phyloP scores from a whole-genome alignment of 805 yeast species.

The Suhomyces sp. region DNA sequence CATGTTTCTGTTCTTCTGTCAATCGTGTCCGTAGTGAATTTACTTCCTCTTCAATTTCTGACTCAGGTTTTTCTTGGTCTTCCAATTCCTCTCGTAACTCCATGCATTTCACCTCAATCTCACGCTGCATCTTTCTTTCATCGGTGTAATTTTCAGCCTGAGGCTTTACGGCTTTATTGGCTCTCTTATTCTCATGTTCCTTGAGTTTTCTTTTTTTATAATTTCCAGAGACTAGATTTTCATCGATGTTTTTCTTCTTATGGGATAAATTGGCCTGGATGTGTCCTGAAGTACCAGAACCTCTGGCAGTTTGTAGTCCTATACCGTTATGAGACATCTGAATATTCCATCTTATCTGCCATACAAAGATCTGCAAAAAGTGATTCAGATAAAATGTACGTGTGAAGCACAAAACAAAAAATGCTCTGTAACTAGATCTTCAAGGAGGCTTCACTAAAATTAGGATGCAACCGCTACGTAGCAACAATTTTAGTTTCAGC shows the following conservation, averaged over 20 bases:
- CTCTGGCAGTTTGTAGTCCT: slow-evolving; percentile 55
- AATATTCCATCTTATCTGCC: not conserved
- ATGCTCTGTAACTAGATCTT: not conserved
- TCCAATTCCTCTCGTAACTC: slow-evolving; percentile 52
- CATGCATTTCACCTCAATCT: slow-evolving; percentile 46
- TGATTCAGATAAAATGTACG: not conserved
- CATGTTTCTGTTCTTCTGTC: not conserved
- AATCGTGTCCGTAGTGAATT: slow-evolving; percentile 13
- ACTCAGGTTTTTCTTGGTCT: slow-evolving; percentile 41
- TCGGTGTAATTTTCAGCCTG: slow-evolving; percentile 1
- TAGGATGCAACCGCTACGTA: not conserved
- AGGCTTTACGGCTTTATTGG: not conserved
- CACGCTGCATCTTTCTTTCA: slow-evolving; percentile 27
- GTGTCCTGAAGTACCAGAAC: slow-evolving; percentile 63
- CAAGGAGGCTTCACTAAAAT: not conserved
- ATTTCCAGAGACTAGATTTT: slow-evolving; percentile 27
- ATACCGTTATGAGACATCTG: slow-evolving; percentile 57
- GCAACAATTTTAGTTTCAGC: not conserved
- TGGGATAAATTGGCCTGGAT: slow-evolving; percentile 45
- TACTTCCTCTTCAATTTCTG: slow-evolving; percentile 21
- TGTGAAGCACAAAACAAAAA: not conserved
- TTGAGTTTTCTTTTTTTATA: slow-evolving; percentile 33
- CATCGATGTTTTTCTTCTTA: not conserved
- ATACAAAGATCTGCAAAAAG: not conserved
- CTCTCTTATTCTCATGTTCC: not conserved